Conservation (phyloP, 441 rosid genomes). For the Aquilaria agallochum region DNA sequence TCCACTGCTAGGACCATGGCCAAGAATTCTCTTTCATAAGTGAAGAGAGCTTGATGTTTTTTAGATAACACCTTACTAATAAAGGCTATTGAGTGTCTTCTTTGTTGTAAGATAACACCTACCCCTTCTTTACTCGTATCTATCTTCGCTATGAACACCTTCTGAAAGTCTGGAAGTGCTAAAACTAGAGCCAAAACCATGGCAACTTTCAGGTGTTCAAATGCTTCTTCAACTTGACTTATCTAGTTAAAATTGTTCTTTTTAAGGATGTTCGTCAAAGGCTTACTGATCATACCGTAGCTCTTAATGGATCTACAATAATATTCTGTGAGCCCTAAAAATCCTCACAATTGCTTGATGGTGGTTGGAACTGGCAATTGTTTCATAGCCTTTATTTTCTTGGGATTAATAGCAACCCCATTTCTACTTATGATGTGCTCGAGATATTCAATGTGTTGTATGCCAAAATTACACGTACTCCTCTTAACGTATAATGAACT, state of each 20-base stretch:
- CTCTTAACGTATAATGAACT: too few species aligned
- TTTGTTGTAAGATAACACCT: not conserved
- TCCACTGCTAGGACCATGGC: not conserved
- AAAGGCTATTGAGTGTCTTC: not conserved
- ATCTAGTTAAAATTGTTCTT: too few species aligned
- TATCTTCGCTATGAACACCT: not conserved
- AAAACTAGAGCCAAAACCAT: not conserved
- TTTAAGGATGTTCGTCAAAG: too few species aligned
- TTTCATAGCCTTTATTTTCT: not conserved
- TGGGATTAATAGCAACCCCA: not conserved
- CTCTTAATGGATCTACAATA: too few species aligned
- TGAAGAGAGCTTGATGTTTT: not conserved
- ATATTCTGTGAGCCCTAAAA: too few species aligned
- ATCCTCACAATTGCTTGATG: not conserved
- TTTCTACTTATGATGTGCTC: not conserved
- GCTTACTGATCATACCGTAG: too few species aligned
- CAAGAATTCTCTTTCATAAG: constrained; percentile 3
- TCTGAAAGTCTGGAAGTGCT: not conserved
- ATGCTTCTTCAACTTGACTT: too few species aligned
- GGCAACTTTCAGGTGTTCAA: too few species aligned
- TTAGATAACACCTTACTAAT: not conserved
- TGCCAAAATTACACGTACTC: too few species aligned
- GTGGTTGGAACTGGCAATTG: not conserved
- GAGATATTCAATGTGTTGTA: not conserved
- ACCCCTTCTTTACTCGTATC: not conserved